Base-by-base conservation (phyloP, 1,139 yeast genomes). In the Pichia sorboxylosa region DNA sequence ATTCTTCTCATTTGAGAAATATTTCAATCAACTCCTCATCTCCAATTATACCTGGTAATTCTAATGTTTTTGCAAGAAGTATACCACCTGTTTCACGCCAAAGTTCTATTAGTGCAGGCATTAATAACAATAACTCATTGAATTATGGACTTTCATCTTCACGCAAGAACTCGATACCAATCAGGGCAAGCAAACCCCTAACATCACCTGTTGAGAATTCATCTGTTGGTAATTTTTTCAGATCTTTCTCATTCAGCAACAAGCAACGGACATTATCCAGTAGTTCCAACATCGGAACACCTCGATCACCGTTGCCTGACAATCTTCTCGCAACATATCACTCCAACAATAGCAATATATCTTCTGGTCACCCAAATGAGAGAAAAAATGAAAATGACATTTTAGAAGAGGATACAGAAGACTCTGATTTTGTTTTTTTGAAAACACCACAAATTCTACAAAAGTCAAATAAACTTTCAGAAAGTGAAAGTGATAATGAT, bases 161-260 rank as follows among this genome's bases (percentile, higher is more conserved):
- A n/a, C 39, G 45, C 16, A 42, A 35, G 32, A 39, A 38, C 26
- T 37, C 43, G 10, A 38, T 41, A 10, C 57, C 57, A 5, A 47
- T 54, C 19, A 42, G 52, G 29, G 29, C 43, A 13, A 52, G 58
- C 15, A 54, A 52, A 37, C 60, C 60, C 14, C 40, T 56, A 23
- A 54, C 57, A 9, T 49, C 57, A 16, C 61, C 61, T 2, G 45
- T 55, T 17, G 54, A 50, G 32, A 41, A 34, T 13, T 47, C 53
- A 14, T 46, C 52, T 10, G 54, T 51, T 21, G 52, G 51, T 32
- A 47, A 50, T 36, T 52, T 52, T 29, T 52, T 52, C 37, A 40
- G 52, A 27, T 52, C 56, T 1, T 51, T 52, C 30, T 52, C 56
- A 4, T 50, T 49, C 29, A 44, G 52, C 10, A n/a, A n/a, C n/a